Conservation (phyloP, 805 yeast genomes). For the Ogataea populi-albae region DNA sequence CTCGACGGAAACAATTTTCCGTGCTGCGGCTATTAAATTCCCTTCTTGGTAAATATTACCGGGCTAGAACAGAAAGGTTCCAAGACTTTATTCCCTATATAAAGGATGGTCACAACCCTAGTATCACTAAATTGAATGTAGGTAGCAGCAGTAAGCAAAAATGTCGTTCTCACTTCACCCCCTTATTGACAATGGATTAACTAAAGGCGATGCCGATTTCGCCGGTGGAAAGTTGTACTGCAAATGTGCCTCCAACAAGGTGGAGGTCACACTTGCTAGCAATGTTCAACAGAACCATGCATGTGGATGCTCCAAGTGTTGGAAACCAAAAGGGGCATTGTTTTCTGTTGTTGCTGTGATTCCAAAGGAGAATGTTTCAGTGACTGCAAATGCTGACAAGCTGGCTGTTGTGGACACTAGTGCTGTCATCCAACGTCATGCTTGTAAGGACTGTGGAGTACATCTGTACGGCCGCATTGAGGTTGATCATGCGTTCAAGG, state of each 20-base stretch:
- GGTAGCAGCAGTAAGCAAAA: not conserved
- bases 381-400: conserved; percentile 9
- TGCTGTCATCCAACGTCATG: conserved; percentile 12
- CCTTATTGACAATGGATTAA: conserved; percentile 8
- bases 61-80: conserved; percentile 1
- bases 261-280: conserved; percentile 9
- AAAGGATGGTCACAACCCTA: not conserved
- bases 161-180: conserved; percentile 8
- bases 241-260: conserved; percentile 9
- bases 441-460: conserved; percentile 11
- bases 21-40: not conserved
- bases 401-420: conserved; percentile 6
- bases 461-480: conserved; percentile 11
- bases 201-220: conserved; percentile 9
- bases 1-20: conserved; percentile 1
- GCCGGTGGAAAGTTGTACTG: conserved; percentile 11
- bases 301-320: conserved; percentile 13
- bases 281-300: conserved; percentile 13
- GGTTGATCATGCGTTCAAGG: conserved; percentile 10
- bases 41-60: conserved; percentile 2
- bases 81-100: conserved; percentile 1
- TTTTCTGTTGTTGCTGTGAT: conserved; percentile 11
- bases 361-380: conserved; percentile 10
- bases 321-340: conserved; percentile 9
- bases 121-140: not conserved